phyloP scores from a whole-genome alignment of 1,139 yeast species.

The Hemisphaericaspora subhashii region DNA sequence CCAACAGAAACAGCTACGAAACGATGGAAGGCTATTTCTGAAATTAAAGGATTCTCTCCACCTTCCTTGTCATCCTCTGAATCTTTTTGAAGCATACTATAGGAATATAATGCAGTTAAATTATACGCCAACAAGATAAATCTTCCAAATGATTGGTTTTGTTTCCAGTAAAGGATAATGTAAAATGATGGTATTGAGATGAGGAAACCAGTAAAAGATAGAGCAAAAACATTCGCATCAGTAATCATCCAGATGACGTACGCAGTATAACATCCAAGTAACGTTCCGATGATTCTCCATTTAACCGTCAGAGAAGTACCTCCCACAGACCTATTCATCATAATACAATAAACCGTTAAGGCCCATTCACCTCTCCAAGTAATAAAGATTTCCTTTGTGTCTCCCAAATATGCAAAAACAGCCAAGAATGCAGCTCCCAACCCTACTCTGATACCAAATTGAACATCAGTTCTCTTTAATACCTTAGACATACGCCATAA shows the following conservation, averaged over 20 bases:
- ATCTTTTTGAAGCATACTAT: slow-evolving; percentile 62
- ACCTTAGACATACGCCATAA: slow-evolving; percentile 36
- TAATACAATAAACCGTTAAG: slow-evolving; percentile 72
- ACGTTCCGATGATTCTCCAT: slow-evolving; percentile 75
- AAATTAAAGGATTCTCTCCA: slow-evolving; percentile 65
- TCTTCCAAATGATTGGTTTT: slow-evolving; percentile 65
- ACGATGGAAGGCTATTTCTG: slow-evolving; percentile 80
- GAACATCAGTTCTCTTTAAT: slow-evolving; percentile 63
- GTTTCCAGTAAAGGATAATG: slow-evolving; percentile 66
- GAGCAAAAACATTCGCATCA: slow-evolving; percentile 55
- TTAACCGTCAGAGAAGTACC: slow-evolving; percentile 81
- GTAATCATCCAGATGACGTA: slow-evolving; percentile 56
- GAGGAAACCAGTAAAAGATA: slow-evolving; percentile 59
- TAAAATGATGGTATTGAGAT: slow-evolving; percentile 66
- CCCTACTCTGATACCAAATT: slow-evolving; percentile 79
- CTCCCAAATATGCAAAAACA: slow-evolving; percentile 63
- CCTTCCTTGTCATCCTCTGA: slow-evolving; percentile 70
- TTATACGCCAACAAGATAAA: slow-evolving; percentile 77
- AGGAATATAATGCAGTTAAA: slow-evolving; percentile 75
- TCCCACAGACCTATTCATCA: slow-evolving; percentile 86
- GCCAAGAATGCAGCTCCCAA: slow-evolving; percentile 71
- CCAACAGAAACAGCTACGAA: slow-evolving; percentile 73
- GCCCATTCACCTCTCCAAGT: slow-evolving; percentile 88
- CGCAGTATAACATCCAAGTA: slow-evolving; percentile 67
- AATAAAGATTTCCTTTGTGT: slow-evolving; percentile 52